Percentiles rank a stretch among this genome's conserved stretches.
Conservation (phyloP, 2,329 filamentous ascomycete genomes). For the Talaromyces sp. region DNA sequence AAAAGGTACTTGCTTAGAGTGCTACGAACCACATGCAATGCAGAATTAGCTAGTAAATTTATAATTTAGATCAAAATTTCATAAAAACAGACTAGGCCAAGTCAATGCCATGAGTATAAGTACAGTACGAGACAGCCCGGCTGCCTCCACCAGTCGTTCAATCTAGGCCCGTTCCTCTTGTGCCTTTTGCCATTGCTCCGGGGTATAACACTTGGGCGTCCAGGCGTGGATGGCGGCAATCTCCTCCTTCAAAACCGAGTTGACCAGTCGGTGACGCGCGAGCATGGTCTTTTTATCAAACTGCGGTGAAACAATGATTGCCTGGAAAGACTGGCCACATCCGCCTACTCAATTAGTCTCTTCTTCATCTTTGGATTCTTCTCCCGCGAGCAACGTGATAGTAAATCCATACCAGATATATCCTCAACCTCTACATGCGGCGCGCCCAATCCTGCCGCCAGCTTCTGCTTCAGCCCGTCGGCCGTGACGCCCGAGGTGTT, state of each 20-base stretch:
- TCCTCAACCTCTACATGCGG: constrained; percentile 83
- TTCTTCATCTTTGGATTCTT: not conserved
- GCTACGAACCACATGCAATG: not conserved
- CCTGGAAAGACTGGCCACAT: constrained; percentile 67
- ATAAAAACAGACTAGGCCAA: not conserved
- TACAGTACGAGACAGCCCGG: constrained; percentile 8
- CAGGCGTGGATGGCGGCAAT: constrained; percentile 90
- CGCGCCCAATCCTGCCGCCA: constrained; percentile 67
- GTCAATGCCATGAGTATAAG: not conserved
- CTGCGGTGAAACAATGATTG: constrained; percentile 64
- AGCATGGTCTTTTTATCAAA: constrained; percentile 72
- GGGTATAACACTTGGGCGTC: constrained; percentile 91
- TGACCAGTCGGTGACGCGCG: constrained; percentile 81
- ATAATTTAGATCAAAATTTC: not conserved
- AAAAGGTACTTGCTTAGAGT: constrained; percentile 44
- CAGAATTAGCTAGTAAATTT: not conserved
- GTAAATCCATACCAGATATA: constrained; percentile 66
- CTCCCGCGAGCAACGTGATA: too few relatives aligned
- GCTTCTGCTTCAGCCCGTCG: constrained; percentile 62
- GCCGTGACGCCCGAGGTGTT: constrained; percentile 65
- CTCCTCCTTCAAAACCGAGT: constrained; percentile 75
- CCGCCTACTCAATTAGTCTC: constrained; percentile 47
- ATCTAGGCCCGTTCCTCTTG: constrained; percentile 32
- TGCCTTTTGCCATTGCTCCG: constrained; percentile 78
- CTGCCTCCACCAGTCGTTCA: not conserved